These are phyloP conservation scores for Sarocladiaceae sp. DNA, from an alignment of 2,329 filamentous ascomycete species.

Conservation along the genomic window DNA sequence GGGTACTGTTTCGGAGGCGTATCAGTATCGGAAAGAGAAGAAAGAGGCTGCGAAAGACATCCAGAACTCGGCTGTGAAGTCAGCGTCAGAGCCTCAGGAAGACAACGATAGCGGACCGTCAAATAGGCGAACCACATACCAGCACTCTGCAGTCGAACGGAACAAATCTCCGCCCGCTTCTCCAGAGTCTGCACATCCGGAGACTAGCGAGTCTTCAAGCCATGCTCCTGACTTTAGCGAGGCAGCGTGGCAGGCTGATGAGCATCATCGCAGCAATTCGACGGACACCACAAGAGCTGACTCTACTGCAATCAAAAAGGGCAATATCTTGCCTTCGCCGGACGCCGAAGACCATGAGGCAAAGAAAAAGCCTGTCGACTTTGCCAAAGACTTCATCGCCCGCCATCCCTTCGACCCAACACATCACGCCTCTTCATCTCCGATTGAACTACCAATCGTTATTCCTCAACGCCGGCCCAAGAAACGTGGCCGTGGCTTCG, in stretches of 20 bases:
- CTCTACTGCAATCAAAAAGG: neutral
- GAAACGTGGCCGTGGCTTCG: constrained; percentile 43
- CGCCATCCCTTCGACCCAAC: constrained; percentile 8
- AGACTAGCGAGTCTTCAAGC: too few species aligned
- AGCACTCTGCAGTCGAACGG: too few species aligned
- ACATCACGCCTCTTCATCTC: neutral
- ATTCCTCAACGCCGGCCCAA: constrained; percentile 48
- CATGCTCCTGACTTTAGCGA: neutral
- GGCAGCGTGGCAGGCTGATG: neutral
- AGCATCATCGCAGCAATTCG: neutral
- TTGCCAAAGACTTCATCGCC: constrained; percentile 10
- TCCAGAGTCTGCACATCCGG: too few species aligned
- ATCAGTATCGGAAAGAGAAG: constrained; percentile 6
- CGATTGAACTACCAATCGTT: constrained; percentile 41
- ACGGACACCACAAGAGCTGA: neutral
- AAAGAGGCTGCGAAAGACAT: neutral
- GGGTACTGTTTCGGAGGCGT: constrained; percentile 5
- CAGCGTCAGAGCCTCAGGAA: neutral
- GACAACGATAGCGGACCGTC: neutral
- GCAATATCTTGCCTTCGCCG: neutral
- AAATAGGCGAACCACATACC: too few species aligned
- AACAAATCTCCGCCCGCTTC: too few species aligned
- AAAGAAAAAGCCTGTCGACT: neutral
- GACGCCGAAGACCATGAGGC: neutral
- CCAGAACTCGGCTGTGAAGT: too few species aligned